These are phyloP conservation scores for Ceratocystis papillata DNA, from an alignment of 2,329 filamentous ascomycete species.

Conservation along the genomic window DNA sequence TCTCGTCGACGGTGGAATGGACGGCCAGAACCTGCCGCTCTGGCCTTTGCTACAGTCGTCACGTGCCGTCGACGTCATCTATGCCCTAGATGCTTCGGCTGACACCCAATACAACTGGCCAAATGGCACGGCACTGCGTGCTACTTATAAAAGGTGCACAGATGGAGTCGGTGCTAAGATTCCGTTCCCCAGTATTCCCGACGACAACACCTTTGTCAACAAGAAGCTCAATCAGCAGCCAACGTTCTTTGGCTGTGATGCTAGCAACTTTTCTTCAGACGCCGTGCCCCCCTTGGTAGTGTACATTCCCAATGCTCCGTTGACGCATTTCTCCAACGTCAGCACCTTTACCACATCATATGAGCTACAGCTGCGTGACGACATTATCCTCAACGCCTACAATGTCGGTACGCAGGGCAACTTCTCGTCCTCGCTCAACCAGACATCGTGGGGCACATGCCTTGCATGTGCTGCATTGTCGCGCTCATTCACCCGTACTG, in stretches of 20 bases:
- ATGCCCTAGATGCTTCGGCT: conserved; percentile 54
- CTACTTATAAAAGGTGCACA: conserved; percentile 46
- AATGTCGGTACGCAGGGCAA: conserved; percentile 76
- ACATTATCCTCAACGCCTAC: conserved; percentile 78
- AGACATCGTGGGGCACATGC: conserved; percentile 58
- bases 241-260: conserved; percentile 55
- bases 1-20: conserved; percentile 71
- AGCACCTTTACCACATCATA: conserved; percentile 64
- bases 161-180: conserved; percentile 40
- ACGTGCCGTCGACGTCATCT: conserved; percentile 50
- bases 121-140: conserved; percentile 48
- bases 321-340: conserved; percentile 63
- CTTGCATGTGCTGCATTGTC: conserved; percentile 78
- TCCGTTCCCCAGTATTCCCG: conserved; percentile 49
- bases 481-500: conserved; percentile 62
- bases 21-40: conserved; percentile 68
- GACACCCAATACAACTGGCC: conserved; percentile 50
- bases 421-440: conserved; percentile 53
- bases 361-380: conserved; percentile 55
- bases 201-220: conserved; percentile 45
- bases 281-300: conserved; percentile 60
- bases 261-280: conserved; percentile 40
- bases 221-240: conserved; percentile 49
- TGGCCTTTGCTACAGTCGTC: conserved; percentile 47
- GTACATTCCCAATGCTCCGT: conserved; percentile 80